These are phyloP conservation scores for Cladosporium velox DNA, from an alignment of 2,329 filamentous ascomycete genomes.

Conservation along the genomic window DNA sequence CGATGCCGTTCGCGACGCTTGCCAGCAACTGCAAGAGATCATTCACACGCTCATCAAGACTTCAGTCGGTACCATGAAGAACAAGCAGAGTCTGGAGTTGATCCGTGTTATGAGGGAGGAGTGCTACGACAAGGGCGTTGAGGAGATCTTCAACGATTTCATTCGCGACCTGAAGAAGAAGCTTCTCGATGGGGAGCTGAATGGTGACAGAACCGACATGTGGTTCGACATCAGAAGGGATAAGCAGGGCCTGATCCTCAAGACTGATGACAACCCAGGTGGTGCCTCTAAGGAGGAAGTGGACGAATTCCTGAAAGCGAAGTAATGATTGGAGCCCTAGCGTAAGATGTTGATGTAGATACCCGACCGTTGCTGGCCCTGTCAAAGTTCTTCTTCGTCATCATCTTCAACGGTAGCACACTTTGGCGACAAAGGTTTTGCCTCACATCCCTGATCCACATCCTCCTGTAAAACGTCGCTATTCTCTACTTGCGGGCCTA, in stretches of 20 bases:
- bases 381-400: neutral
- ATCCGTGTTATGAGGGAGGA: constrained; percentile 77
- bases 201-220: constrained; percentile 77
- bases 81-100: constrained; percentile 73
- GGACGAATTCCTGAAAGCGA: neutral
- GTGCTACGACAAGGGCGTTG: constrained; percentile 73
- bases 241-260: neutral
- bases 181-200: constrained; percentile 67
- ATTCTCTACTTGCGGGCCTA: neutral
- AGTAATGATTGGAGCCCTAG: constrained; percentile 21
- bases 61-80: constrained; percentile 74
- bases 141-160: constrained; percentile 74
- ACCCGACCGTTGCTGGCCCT: neutral
- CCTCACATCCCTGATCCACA: neutral
- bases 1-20: constrained; percentile 64
- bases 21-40: constrained; percentile 73
- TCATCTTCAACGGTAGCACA: neutral
- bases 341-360: neutral
- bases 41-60: constrained; percentile 68
- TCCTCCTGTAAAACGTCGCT: neutral
- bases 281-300: constrained; percentile 13
- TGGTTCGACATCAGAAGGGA: constrained; percentile 66
- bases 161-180: constrained; percentile 70
- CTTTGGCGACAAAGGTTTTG: neutral
- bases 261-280: constrained; percentile 2